These are phyloP conservation scores for Hortaea werneckii DNA, from an alignment of 2,329 filamentous ascomycete genomes.

Conservation along the genomic window DNA sequence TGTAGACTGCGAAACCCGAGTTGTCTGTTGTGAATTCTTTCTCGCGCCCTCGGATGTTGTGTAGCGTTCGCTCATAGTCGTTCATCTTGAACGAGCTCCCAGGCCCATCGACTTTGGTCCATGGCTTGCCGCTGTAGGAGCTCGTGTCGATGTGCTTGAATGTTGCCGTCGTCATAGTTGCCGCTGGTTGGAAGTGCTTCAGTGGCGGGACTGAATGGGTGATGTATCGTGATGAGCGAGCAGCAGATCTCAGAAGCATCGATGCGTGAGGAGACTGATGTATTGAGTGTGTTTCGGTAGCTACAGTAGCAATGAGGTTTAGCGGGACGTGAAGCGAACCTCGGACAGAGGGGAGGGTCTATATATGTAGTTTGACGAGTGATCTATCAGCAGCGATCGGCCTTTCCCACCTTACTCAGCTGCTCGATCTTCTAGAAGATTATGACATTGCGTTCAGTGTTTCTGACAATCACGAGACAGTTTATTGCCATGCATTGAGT, in stretches of 20 bases:
- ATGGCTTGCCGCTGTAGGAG: conserved; percentile 43
- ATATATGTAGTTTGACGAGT: too few species aligned
- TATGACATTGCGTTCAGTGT: too few species aligned
- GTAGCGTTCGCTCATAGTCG: conserved; percentile 39
- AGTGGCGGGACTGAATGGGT: not conserved
- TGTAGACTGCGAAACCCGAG: conserved; percentile 48
- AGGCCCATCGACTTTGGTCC: conserved; percentile 55
- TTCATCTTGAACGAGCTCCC: conserved; percentile 43
- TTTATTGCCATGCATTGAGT: too few species aligned
- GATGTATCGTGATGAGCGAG: not conserved
- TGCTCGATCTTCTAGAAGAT: too few species aligned
- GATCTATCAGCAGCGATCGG: too few species aligned
- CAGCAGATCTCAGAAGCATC: not conserved
- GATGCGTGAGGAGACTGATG: not conserved
- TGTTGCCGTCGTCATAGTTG: conserved; percentile 46
- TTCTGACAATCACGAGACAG: too few species aligned
- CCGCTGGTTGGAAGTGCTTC: not conserved
- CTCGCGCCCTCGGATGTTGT: conserved; percentile 45
- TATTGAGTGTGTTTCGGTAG: too few species aligned
- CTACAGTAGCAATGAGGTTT: too few species aligned
- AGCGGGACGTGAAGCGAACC: too few species aligned
- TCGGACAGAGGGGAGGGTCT: too few species aligned
- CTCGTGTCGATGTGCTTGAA: conserved; percentile 54
- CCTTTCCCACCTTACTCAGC: too few species aligned
- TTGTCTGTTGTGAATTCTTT: conserved; percentile 46